Percentiles rank a stretch among this genome's conserved stretches.
phyloP scores from a whole-genome alignment of 768 basidiomycete genomes.

The Tubosaeta brunneosetosa region DNA sequence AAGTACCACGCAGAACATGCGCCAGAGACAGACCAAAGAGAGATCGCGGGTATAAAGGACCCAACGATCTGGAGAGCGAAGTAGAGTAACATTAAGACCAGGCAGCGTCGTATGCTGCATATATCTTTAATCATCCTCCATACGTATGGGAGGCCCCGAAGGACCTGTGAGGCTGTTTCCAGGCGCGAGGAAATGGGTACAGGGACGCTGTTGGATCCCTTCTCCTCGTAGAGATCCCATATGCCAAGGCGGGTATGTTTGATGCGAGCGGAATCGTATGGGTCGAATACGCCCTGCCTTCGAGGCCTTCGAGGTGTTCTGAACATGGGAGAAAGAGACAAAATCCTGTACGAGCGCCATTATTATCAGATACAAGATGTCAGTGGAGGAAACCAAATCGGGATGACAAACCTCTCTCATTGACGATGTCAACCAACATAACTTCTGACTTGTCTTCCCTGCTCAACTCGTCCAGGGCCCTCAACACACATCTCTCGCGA shows the following conservation, averaged over 20 bases:
- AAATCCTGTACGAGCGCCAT: too few species aligned
- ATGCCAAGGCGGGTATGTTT: slow-evolving; percentile 62
- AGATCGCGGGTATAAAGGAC: slow-evolving; percentile 58
- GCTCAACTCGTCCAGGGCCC: slow-evolving; percentile 62
- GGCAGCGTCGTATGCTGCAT: slow-evolving; percentile 47
- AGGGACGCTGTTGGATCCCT: slow-evolving; percentile 32
- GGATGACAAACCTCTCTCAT: neutral
- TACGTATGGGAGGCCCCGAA: slow-evolving; percentile 53
- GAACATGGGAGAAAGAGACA: too few species aligned
- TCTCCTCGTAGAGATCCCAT: slow-evolving; percentile 75
- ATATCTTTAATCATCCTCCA: slow-evolving; percentile 66
- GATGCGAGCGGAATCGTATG: slow-evolving; percentile 37
- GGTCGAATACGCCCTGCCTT: slow-evolving; percentile 31
- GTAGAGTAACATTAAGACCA: slow-evolving; percentile 45
- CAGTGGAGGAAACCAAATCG: neutral
- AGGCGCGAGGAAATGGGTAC: slow-evolving; percentile 42
- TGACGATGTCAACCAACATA: slow-evolving; percentile 12
- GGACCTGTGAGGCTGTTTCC: slow-evolving; percentile 44
- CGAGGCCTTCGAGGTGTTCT: too few species aligned
- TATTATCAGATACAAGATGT: too few species aligned
- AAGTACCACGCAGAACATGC: neutral
- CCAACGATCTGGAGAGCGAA: slow-evolving; percentile 37
- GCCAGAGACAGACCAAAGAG: slow-evolving; percentile 46
- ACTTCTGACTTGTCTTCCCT: slow-evolving; percentile 62
- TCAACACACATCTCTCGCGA: slow-evolving; percentile 71